Base-by-base conservation (phyloP, 2,329 filamentous ascomycete species). In the Talaromyces verruculosus region DNA sequence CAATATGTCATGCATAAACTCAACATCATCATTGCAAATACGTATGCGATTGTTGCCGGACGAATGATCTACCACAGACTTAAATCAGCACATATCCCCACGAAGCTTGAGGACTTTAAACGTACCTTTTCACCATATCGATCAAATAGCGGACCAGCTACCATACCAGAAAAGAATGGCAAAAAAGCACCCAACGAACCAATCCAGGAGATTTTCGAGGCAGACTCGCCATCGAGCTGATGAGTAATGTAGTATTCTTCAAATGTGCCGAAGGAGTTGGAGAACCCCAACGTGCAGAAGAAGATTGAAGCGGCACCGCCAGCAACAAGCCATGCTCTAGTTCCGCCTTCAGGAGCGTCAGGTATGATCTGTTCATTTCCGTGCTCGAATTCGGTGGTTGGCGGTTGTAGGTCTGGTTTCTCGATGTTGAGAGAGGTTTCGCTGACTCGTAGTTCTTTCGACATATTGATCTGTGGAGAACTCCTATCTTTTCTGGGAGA, bases 1-100 rank as follows among this genome's bases (percentile, higher is more conserved):
- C 79, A 86, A 68, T 85, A 86, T 37, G 77, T 64, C 3, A 71
- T 77, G 69, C 82, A 84, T 7, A 79, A 69, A 61, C 77, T 81
- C 17, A 65, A 67, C 65, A 73, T 70, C 67, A 73, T 70, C 33
- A 74, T 65, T 35, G 68, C 61, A 11, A 19, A 63, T 43, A 63
- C 22, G 28, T 57, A 63, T 11, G n/a, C 28, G 8, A 63, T 35
- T 43, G 61, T 35, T 11, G 59, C 43, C 69, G 69, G 25, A 70
- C 61, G 64, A 61, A 59, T 47, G 35, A 37, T 67, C 2, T 75
- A 72, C 75, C 84, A 80, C 76, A 83, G 80, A 58, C 83, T 72
- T 11, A 33, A 33, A 8, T 65, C 15, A 33, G 33, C 15, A 57
- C 33, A 47, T 35, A 41, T 25, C 25, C 5, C n/a, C n/a, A 19